Percentiles rank a stretch among this genome's conserved stretches.
These are phyloP conservation scores for Rugosomyces carneus DNA, from an alignment of 1,284 basidiomycete genomes.

Conservation along the genomic window DNA sequence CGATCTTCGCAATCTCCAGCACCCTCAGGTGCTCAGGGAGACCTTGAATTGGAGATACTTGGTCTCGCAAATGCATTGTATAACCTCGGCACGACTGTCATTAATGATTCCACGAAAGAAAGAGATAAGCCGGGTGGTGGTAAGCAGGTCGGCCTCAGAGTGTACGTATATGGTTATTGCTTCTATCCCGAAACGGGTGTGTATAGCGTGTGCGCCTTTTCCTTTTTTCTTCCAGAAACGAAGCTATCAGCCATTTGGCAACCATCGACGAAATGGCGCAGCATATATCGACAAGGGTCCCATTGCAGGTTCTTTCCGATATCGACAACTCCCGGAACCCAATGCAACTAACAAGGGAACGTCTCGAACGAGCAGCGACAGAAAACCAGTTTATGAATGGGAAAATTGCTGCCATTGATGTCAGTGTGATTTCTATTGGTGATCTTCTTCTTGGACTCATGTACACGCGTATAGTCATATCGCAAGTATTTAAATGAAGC, in stretches of 20 bases:
- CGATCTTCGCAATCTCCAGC: slow-evolving; percentile 64
- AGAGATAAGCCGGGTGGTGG: slow-evolving; percentile 57
- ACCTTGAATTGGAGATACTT: slow-evolving; percentile 67
- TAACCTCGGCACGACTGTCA: slow-evolving; percentile 71
- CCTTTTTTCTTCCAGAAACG: slow-evolving; percentile 42
- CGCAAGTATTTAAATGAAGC: slow-evolving; percentile 50
- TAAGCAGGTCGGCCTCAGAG: slow-evolving; percentile 64
- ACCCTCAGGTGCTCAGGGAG: slow-evolving; percentile 60
- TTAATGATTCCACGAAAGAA: slow-evolving; percentile 73
- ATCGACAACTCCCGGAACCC: slow-evolving; percentile 77
- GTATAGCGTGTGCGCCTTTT: no score
- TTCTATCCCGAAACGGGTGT: no score
- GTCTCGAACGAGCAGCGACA: slow-evolving; percentile 71
- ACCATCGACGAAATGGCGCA: slow-evolving; percentile 61
- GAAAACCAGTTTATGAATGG: slow-evolving; percentile 89
- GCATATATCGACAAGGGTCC: slow-evolving; percentile 55
- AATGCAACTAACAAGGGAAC: slow-evolving; percentile 70
- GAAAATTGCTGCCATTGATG: slow-evolving; percentile 72
- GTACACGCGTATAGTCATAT: slow-evolving; percentile 37
- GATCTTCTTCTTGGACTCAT: not conserved
- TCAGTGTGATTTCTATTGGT: slow-evolving; percentile 27
- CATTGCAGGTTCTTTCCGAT: slow-evolving; percentile 65
- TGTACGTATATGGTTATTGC: slow-evolving; percentile 35
- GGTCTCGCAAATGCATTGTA: slow-evolving; percentile 70
- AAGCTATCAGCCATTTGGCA: slow-evolving; percentile 58